Percentiles rank a stretch among this genome's conserved stretches.
phyloP scores from a whole-genome alignment of 306 rosid species.

The Quercus gilva region DNA sequence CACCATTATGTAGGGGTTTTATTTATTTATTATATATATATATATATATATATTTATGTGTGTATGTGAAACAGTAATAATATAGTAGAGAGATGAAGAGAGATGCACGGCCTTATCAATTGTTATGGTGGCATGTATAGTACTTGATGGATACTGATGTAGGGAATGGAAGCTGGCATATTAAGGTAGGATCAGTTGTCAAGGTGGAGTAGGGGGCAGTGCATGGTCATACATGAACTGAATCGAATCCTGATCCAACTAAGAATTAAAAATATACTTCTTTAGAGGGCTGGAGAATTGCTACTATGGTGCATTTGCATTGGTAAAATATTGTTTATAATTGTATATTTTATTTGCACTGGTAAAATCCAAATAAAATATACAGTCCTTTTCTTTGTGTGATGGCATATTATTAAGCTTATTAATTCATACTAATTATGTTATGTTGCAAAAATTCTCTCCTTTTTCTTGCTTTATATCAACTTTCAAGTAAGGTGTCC shows the following conservation, averaged over 20 bases:
- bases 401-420: not conserved
- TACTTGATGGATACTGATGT: too few species aligned
- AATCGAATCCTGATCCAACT: not conserved
- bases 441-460: not conserved
- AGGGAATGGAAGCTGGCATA: too few species aligned
- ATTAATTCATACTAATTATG: too few species aligned
- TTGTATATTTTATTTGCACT: not conserved
- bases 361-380: not conserved
- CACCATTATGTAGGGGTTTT: not conserved
- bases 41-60: too few species aligned
- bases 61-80: too few species aligned
- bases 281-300: not conserved
- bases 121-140: too few species aligned
- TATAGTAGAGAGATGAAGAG: too few species aligned
- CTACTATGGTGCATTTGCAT: not conserved
- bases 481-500: not conserved
- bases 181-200: too few species aligned
- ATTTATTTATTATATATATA: not conserved
- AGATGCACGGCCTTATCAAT: too few species aligned
- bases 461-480: not conserved
- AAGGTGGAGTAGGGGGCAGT: too few species aligned
- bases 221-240: not conserved
- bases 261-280: not conserved
- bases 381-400: not conserved
- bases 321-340: not conserved